phyloP scores from a whole-genome alignment of 495 filamentous ascomycete species.

The Lasiosphaeria hispida region DNA sequence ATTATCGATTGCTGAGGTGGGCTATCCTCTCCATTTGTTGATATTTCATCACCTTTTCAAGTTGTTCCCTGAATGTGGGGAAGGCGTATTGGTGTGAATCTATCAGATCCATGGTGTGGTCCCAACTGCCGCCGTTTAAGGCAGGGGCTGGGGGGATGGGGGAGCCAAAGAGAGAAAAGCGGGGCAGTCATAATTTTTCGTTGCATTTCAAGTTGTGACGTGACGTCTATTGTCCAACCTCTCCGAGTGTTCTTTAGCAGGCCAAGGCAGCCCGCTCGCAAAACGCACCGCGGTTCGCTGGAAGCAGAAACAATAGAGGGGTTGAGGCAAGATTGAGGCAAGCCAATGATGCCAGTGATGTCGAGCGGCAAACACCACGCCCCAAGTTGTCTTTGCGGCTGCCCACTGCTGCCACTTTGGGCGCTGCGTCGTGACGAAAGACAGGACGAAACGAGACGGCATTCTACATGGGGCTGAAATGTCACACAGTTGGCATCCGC shows the following conservation, averaged over 20 bases:
- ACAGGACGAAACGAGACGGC: slow-evolving; percentile 7
- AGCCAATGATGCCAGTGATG: not conserved
- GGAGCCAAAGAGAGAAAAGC: not conserved
- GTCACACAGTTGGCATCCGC: no score
- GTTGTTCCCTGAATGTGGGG: not conserved
- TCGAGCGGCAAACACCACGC: slow-evolving; percentile 3
- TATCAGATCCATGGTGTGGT: slow-evolving; percentile 9
- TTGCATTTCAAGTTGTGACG: slow-evolving; percentile 5
- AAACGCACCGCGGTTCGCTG: slow-evolving; percentile 1
- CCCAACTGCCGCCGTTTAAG: slow-evolving; percentile 16
- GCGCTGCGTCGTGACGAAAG: slow-evolving; percentile 19
- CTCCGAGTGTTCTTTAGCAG: not conserved
- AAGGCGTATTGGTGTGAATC: slow-evolving; percentile 5
- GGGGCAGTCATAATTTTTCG: slow-evolving; percentile 13
- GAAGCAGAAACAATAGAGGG: slow-evolving; percentile 6
- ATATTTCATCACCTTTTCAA: not conserved
- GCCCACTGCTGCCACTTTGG: slow-evolving; percentile 7
- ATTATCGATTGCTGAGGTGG: no score
- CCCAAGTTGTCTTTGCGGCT: slow-evolving; percentile 1
- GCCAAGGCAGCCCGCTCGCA: slow-evolving; percentile 1
- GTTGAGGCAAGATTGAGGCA: not conserved
- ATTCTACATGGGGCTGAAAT: not conserved
- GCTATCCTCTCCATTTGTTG: no score
- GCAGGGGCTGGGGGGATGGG: slow-evolving; percentile 5
- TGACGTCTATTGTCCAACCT: slow-evolving; percentile 23